Percentiles rank a stretch among this genome's conserved stretches.
phyloP scores from a whole-genome alignment of 2,329 filamentous ascomycete genomes.

The Nigrograna mackinnonii region DNA sequence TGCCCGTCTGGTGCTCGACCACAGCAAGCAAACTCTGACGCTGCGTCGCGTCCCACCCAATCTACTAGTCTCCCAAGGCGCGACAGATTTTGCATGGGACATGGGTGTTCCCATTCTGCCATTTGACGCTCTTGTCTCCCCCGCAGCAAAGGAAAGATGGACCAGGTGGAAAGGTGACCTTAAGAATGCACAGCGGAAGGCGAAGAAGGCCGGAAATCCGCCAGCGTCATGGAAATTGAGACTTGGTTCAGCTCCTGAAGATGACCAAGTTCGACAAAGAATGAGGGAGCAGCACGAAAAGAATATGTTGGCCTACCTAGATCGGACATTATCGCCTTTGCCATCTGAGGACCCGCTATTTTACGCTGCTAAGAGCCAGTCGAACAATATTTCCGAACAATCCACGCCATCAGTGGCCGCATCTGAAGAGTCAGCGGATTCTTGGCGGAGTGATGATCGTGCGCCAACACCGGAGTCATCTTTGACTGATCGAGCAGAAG shows the following conservation, averaged over 20 bases:
- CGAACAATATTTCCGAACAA: slow-evolving; percentile 13
- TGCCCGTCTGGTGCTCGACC: slow-evolving; percentile 80
- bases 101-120: slow-evolving; percentile 74
- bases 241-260: slow-evolving; percentile 21
- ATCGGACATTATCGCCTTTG: slow-evolving; percentile 23
- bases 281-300: slow-evolving; percentile 43
- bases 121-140: slow-evolving; percentile 79
- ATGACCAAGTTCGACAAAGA: slow-evolving; percentile 34
- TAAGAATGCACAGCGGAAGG: slow-evolving; percentile 59
- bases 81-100: slow-evolving; percentile 81
- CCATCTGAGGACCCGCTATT: slow-evolving; percentile 21
- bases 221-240: slow-evolving; percentile 30
- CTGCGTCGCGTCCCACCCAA: slow-evolving; percentile 91
- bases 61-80: slow-evolving; percentile 83
- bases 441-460: slow-evolving; percentile 19
- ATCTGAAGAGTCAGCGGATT: slow-evolving; percentile 20
- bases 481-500: slow-evolving; percentile 9
- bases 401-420: slow-evolving; percentile 12
- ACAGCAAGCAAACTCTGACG: slow-evolving; percentile 75
- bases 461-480: slow-evolving; percentile 16
- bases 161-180: slow-evolving; percentile 76
- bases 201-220: slow-evolving; percentile 29
- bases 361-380: slow-evolving; percentile 13
- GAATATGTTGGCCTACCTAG: slow-evolving; percentile 24
- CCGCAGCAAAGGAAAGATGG: slow-evolving; percentile 77